Evolutionary conservation across 768 basidiomycete species (phyloP), one percentile per base, ranked within the genome.

Genomic region (Leccinum uliginosum): DNA sequence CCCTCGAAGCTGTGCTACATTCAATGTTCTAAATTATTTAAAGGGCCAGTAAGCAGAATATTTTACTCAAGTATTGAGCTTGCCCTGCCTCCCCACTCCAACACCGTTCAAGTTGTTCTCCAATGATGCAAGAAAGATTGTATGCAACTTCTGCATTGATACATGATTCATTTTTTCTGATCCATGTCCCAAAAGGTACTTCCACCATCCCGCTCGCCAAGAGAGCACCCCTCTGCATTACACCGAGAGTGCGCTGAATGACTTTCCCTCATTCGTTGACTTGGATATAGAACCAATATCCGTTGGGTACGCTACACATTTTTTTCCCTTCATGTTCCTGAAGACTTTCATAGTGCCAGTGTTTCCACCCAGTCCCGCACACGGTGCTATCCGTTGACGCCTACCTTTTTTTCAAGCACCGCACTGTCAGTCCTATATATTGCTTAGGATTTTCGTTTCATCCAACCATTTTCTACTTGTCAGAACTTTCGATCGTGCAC

Each of bases 1-100:
- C 27, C 0, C 12, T 21, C 7, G 32, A 51, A 35, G 67, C 65
- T 69, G 64, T 67, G 59, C 26, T 17, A 2, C 43, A 6, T 11
- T 19, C 40, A 12, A 19, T 43, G n/a, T 9, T 38, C 11, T 4
- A 38, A 38, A 38, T 17, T 38, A 21, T 53, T 58, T 66, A 66
- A 66, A 67, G 59, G 26, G 27, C 29, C 11, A 48, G n/a, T 6
- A 4, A 7, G 2, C 14, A 29, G 19, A 8, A 9, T 43, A 17
- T 6, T 51, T 24, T 9, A 6, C 21, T 27, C 46, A 56, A 48
- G 2, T 34, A 46, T 48, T 34, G 1, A 44, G 15, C 32, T 38
- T 24, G 0, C 24, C 24, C 11, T 21, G 15, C 9, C 10, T 21
- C 6, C 40, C 19, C 27, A 47, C 11, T 46, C n/a, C 54, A 6